phyloP scores from a whole-genome alignment of 148 eudicot species.

The Persicaria tinctoria region DNA sequence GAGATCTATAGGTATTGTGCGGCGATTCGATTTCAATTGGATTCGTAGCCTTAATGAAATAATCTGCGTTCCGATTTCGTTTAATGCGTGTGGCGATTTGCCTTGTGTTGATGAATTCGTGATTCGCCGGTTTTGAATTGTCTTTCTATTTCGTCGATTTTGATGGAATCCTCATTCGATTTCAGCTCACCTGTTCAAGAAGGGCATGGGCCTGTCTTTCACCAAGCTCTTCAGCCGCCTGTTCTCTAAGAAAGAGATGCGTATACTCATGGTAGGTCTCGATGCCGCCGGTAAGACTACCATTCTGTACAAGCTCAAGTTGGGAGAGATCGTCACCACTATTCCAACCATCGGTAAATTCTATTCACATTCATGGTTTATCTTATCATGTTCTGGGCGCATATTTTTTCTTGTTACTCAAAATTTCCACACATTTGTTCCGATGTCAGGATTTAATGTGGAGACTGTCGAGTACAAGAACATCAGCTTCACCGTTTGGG shows the following conservation, averaged over 20 bases:
- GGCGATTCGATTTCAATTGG: background rate
- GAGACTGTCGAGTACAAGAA: conserved; percentile 45
- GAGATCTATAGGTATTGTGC: background rate
- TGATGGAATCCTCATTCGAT: background rate
- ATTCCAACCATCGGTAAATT: conserved; percentile 42
- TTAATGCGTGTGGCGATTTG: background rate
- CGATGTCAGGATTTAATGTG: conserved; percentile 12
- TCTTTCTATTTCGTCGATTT: background rate
- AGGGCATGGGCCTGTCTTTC: conserved; percentile 39
- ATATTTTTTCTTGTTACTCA: background rate
- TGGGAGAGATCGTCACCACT: conserved; percentile 47
- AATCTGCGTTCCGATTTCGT: background rate
- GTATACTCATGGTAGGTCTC: conserved; percentile 44
- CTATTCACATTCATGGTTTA: background rate
- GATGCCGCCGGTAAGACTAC: conserved; percentile 22
- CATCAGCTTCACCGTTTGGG: conserved; percentile 32
- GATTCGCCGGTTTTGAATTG: background rate
- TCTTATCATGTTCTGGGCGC: background rate
- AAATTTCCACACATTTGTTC: background rate
- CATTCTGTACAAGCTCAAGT: conserved; percentile 40
- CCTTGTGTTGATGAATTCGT: background rate
- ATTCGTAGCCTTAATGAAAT: background rate
- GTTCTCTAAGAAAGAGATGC: conserved; percentile 46
- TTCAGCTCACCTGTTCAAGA: conserved; percentile 7
- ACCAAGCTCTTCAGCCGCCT: conserved; percentile 43